These are phyloP conservation scores for Vanrija humicola DNA, from an alignment of 1,284 basidiomycete genomes.

Conservation along the genomic window DNA sequence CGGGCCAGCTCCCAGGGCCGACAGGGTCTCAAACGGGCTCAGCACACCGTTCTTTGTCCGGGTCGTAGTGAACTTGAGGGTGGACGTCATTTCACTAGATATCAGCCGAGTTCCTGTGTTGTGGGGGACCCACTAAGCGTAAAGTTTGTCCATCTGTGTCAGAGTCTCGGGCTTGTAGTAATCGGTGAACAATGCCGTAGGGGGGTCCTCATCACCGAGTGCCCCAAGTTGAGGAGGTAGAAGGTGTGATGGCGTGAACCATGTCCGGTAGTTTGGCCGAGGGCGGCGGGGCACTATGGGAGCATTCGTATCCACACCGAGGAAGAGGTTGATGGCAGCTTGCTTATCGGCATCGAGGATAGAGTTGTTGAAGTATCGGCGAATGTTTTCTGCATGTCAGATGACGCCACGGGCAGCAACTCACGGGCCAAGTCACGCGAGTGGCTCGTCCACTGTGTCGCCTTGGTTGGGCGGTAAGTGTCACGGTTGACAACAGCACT, in stretches of 20 bases:
- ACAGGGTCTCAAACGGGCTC: constrained; percentile 38
- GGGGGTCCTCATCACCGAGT: constrained; percentile 23
- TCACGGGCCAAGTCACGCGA: constrained; percentile 86
- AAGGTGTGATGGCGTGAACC: constrained; percentile 73
- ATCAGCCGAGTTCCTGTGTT: neutral
- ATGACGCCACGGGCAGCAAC: neutral
- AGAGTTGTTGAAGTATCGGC: constrained; percentile 94
- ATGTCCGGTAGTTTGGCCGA: constrained; percentile 67
- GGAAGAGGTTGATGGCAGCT: constrained; percentile 92
- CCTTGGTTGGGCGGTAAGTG: constrained; percentile 75
- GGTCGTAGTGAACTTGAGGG: constrained; percentile 27
- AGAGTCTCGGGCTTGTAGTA: constrained; percentile 74
- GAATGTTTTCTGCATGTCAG: constrained; percentile 65
- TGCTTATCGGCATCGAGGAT: constrained; percentile 96
- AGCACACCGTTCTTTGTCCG: constrained; percentile 30
- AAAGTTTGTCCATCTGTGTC: constrained; percentile 58
- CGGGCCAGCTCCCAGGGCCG: neutral
- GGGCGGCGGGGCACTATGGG: neutral
- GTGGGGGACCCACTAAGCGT: constrained; percentile 45
- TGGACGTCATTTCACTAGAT: constrained; percentile 16
- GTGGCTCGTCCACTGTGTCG: constrained; percentile 97
- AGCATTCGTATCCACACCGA: constrained; percentile 62
- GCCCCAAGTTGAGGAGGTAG: constrained; percentile 52
- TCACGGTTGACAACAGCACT: constrained; percentile 95
- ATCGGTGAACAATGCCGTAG: constrained; percentile 74